Base-by-base conservation (phyloP, 805 yeast genomes). In the Groenewaldozyma salmanticensis region DNA sequence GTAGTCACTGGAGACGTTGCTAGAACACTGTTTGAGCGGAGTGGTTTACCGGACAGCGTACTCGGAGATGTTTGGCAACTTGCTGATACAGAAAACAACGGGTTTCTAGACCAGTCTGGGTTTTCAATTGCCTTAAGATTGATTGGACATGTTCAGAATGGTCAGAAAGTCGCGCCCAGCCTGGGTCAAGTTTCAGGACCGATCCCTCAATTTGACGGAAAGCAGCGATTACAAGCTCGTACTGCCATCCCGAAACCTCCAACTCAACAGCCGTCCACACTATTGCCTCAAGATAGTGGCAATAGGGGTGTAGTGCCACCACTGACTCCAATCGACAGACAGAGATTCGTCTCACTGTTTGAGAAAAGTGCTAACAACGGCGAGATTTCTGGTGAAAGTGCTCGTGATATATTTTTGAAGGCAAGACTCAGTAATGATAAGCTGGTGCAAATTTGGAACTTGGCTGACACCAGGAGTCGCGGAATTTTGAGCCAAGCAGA, bases 1-100 rank as follows among this genome's bases (percentile, higher is more conserved):
- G 70, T 81, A 22, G 81, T 90, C 43, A 82, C 96, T 3, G 98
- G 98, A 27, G 88, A 81, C 31, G 77, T 79, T 31, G 84, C 95
- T 9, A 75, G 92, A 50, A 71, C 85, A 9, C 68, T 94, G 4
- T 77, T 92, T 48, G 95, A 87, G 52, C 82, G 81, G 44, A 79
- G 94, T 2, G 94, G 94, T 1, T 69, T 92, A 37, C 78, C 92
- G 4, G 80, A 94, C 3, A 68, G 78, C 15, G 65, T 74, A 22
- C 68, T 92, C 27, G 95, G 96, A 6, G 92, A 87, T 61, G 79
- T 92, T 48, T 92, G 98, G 98, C 88, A 83, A 59, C 59, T 82
- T 27, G 87, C 95, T n/a, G 99, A 92, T 62, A 72, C 75, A n/a
- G 79, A 77, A 44, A 86, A 86, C 64, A 71, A 77, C 48, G 99